phyloP scores from a whole-genome alignment of 2,329 filamentous ascomycete species.

The Podosphaera aphanis region DNA sequence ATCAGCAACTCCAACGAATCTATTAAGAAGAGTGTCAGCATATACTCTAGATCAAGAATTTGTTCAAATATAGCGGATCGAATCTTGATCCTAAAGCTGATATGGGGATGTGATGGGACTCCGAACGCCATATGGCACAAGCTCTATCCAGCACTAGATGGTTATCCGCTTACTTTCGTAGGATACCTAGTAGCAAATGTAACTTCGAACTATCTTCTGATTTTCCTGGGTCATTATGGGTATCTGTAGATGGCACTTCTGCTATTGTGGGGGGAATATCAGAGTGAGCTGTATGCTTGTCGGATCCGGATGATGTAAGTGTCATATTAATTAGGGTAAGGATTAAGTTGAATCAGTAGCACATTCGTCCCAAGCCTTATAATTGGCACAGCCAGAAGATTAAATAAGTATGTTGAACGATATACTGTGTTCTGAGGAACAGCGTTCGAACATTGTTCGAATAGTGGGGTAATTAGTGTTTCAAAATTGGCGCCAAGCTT shows the following conservation, averaged over 20 bases:
- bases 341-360: background rate
- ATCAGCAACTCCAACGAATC: constrained; percentile 88
- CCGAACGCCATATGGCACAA: background rate
- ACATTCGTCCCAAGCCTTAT: no score
- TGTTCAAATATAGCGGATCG: background rate
- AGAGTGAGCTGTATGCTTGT: constrained; percentile 48
- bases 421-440: background rate
- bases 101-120: background rate
- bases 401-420: background rate
- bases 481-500: no score
- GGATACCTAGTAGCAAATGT: constrained; percentile 65
- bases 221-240: constrained; percentile 23
- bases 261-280: constrained; percentile 20
- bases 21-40: constrained; percentile 18
- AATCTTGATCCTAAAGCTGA: background rate
- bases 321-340: background rate
- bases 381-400: background rate
- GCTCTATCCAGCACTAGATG: background rate
- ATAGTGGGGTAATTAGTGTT: no score
- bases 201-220: constrained; percentile 69
- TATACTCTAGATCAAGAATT: background rate
- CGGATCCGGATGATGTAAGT: background rate
- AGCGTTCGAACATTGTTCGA: no score
- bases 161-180: constrained; percentile 49
- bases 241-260: constrained; percentile 7